A percentile compares a stretch with the other conserved stretches of the same genome.
phyloP scores from a whole-genome alignment of 2,329 filamentous ascomycete species.

The Neofusicoccum kwambonambiense region DNA sequence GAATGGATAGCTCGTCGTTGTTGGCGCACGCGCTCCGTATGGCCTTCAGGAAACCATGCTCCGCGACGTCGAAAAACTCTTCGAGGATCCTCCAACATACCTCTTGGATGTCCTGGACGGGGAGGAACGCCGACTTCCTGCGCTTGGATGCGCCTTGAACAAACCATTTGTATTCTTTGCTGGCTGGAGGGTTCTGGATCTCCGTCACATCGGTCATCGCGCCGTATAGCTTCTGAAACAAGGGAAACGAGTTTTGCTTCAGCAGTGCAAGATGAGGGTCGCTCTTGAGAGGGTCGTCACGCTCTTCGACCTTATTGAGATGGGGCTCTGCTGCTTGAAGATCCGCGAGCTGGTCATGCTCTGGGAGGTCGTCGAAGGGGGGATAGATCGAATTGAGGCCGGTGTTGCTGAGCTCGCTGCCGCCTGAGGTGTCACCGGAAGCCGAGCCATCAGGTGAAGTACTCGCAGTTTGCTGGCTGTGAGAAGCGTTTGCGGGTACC shows the following conservation, averaged over 20 bases:
- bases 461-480: neutral
- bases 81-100: neutral
- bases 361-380: no score
- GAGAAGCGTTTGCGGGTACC: neutral
- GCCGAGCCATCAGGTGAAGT: no score
- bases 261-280: neutral
- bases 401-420: no score
- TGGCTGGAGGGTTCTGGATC: neutral
- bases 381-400: no score
- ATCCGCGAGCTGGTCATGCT: neutral
- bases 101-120: neutral
- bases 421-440: no score
- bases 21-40: no score
- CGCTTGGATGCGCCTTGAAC: no score
- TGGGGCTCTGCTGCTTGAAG: neutral
- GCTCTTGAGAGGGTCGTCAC: no score
- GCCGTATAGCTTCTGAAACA: neutral
- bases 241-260: neutral
- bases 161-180: neutral
- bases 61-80: neutral
- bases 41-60: neutral
- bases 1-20: no score
- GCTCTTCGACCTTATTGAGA: no score
- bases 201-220: neutral
- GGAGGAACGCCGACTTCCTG: neutral